A percentile compares a stretch with the other conserved stretches of the same genome.
phyloP scores from a whole-genome alignment of 2,329 filamentous ascomycete genomes.

The Fonsecaea erecta region DNA sequence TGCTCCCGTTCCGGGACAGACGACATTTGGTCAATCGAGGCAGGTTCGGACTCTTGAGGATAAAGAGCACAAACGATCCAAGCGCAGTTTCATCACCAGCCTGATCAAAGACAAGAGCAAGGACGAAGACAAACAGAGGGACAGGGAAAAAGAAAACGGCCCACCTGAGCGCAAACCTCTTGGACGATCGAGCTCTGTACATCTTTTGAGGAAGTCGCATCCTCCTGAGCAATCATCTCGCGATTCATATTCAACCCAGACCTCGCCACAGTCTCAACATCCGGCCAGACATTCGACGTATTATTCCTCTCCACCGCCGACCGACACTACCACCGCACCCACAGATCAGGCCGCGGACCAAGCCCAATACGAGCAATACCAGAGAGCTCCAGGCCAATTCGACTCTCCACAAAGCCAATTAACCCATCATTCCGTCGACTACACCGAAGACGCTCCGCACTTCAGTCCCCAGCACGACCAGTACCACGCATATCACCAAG shows the following conservation, averaged over 20 bases:
- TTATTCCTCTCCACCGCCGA: constrained; percentile 17
- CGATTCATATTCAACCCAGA: constrained; percentile 32
- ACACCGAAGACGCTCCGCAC: constrained; percentile 36
- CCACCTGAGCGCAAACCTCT: constrained; percentile 27
- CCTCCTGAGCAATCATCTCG: constrained; percentile 20
- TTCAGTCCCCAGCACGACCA: constrained; percentile 30
- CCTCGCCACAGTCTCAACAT: constrained; percentile 26
- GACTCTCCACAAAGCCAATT: constrained; percentile 31
- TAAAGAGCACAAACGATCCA: constrained; percentile 34
- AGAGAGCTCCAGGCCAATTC: constrained; percentile 26
- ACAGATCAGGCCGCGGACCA: constrained; percentile 19
- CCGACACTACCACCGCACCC: constrained; percentile 3
- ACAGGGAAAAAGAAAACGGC: constrained; percentile 33
- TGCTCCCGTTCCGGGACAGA: constrained; percentile 32
- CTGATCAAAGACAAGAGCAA: constrained; percentile 33
- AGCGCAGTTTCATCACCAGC: constrained; percentile 34
- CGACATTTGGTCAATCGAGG: constrained; percentile 35
- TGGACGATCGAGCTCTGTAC: constrained; percentile 35
- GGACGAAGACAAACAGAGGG: constrained; percentile 35
- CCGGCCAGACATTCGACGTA: constrained; percentile 27
- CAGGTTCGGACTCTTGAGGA: constrained; percentile 29
- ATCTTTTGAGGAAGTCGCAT: constrained; percentile 34
- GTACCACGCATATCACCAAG: constrained; percentile 35
- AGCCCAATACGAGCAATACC: constrained; percentile 27
- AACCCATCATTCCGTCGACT: constrained; percentile 31